Conservation (phyloP, 164 flowering plant species). For the Taxillus chinensis region DNA sequence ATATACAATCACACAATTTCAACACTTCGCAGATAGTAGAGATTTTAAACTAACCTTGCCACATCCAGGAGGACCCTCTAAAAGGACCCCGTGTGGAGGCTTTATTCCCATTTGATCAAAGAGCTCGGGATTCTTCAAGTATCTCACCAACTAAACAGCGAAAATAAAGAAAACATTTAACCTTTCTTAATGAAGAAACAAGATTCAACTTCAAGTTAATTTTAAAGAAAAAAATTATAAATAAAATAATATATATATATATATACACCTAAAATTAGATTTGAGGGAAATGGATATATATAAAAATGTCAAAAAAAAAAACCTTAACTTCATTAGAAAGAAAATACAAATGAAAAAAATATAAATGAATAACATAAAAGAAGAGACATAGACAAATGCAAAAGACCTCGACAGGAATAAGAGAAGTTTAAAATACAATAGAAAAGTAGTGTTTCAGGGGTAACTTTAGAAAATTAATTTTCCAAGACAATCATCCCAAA, state of each 20-base stretch:
- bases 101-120: constrained; percentile 95
- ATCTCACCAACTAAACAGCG: constrained; percentile 64
- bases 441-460: too few relatives aligned
- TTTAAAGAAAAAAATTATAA: too few relatives aligned
- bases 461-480: too few relatives aligned
- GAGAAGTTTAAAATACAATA: background rate
- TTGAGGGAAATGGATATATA: too few relatives aligned
- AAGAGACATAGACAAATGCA: too few relatives aligned
- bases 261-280: too few relatives aligned
- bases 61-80: constrained; percentile 98
- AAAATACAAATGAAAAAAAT: too few relatives aligned
- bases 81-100: constrained; percentile 97
- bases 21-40: constrained; percentile 1
- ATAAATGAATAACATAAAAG: too few relatives aligned
- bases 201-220: background rate
- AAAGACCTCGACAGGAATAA: background rate
- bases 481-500: too few relatives aligned
- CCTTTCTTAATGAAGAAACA: background rate
- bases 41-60: constrained; percentile 66
- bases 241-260: too few relatives aligned
- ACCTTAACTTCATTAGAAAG: too few relatives aligned
- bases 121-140: constrained; percentile 89
- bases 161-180: background rate
- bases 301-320: too few relatives aligned
- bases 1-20: background rate